These are phyloP conservation scores for Flaveria linearis DNA, from an alignment of 129 eudicot species.

Conservation along the genomic window DNA sequence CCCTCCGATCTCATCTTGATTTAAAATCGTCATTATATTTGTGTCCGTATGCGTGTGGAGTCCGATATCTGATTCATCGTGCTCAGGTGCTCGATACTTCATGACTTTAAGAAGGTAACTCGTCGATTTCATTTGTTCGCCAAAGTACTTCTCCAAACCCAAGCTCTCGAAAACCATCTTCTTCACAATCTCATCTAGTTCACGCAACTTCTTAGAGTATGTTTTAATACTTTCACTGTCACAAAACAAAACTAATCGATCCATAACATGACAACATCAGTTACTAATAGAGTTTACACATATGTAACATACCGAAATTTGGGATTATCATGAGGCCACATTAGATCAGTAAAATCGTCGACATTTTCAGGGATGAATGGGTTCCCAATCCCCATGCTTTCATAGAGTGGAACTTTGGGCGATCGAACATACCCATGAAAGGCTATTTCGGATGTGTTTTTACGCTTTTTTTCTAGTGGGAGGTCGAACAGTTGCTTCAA, in stretches of 20 bases:
- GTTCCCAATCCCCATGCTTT: conserved; percentile 42
- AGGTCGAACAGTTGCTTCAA: conserved; percentile 35
- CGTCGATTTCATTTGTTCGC: conserved; percentile 33
- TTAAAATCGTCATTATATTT: conserved; percentile 37
- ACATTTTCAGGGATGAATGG: conserved; percentile 33
- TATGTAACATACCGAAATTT: conserved; percentile 28
- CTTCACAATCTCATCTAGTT: conserved; percentile 38
- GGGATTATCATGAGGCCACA: conserved; percentile 36
- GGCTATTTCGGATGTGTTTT: conserved; percentile 29
- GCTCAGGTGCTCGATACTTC: conserved; percentile 35
- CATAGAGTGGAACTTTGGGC: conserved; percentile 42
- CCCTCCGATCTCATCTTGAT: conserved; percentile 39
- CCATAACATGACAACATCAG: conserved; percentile 2
- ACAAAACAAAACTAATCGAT: neutral
- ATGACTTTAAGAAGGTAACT: conserved; percentile 37
- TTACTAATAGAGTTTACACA: neutral
- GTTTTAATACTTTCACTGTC: conserved; percentile 27
- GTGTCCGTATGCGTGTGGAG: conserved; percentile 40
- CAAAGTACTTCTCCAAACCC: conserved; percentile 31
- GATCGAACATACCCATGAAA: conserved; percentile 36
- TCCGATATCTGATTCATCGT: conserved; percentile 35
- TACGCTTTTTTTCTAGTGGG: conserved; percentile 31
- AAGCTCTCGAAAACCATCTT: conserved; percentile 40
- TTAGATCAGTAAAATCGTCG: conserved; percentile 27
- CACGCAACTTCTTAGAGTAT: conserved; percentile 37